Percentiles rank a stretch among this genome's conserved stretches.
These are phyloP conservation scores for Rubia tinctorum DNA, from an alignment of 305 asterid genomes.

Conservation along the genomic window DNA sequence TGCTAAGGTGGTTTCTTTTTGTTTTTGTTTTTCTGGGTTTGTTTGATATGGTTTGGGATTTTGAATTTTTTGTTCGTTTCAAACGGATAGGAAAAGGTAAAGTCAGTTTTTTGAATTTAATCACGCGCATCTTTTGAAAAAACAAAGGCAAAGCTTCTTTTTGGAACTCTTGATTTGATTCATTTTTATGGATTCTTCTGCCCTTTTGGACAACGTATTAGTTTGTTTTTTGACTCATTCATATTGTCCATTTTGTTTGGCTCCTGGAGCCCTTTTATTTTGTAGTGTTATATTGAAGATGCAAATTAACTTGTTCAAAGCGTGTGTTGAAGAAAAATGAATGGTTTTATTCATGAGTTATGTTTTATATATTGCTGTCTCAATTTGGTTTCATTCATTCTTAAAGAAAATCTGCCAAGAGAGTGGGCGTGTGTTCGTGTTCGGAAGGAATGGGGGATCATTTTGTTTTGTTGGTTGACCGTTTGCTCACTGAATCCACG, in stretches of 20 bases:
- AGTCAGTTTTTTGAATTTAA: slow-evolving; percentile 9
- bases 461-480: slow-evolving; percentile 83
- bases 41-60: slow-evolving; percentile 9
- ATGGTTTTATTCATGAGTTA: not conserved
- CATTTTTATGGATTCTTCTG: slow-evolving; percentile 12
- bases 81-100: slow-evolving; percentile 17
- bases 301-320: slow-evolving; percentile 1
- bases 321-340: slow-evolving; percentile 1
- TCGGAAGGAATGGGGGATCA: slow-evolving; percentile 76
- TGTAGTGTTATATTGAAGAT: not conserved
- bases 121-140: slow-evolving; percentile 14
- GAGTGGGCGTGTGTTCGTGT: slow-evolving; percentile 15
- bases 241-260: slow-evolving; percentile 7
- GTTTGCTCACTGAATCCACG: slow-evolving; percentile 82
- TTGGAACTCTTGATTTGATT: slow-evolving; percentile 14
- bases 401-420: slow-evolving; percentile 5
- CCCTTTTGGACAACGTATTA: slow-evolving; percentile 2
- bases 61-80: slow-evolving; percentile 2
- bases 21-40: not conserved
- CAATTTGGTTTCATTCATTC: slow-evolving; percentile 5
- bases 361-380: not conserved
- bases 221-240: not conserved
- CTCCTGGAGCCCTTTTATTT: not conserved
- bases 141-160: not conserved
- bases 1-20: slow-evolving; percentile 12